Conservation (phyloP, 202 grass and related monocot species). For the Cymbopogon flexuosus region DNA sequence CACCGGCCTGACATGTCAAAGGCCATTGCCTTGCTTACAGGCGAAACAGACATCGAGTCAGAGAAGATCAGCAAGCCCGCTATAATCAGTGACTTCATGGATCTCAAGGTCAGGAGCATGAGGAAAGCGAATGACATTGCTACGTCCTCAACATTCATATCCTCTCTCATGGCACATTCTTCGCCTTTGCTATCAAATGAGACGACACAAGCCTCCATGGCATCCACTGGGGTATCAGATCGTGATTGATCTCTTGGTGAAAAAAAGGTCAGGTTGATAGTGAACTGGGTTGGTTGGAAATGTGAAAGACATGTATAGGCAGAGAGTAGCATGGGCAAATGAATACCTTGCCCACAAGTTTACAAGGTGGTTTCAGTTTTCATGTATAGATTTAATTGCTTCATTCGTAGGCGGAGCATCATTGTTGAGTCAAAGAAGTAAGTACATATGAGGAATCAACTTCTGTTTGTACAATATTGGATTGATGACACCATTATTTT, state of each 20-base stretch:
- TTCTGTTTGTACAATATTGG: constrained; percentile 21
- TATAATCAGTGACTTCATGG: constrained; percentile 59
- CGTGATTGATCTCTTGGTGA: constrained; percentile 16
- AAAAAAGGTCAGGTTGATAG: constrained; percentile 35
- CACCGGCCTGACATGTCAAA: constrained; percentile 48
- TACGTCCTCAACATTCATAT: constrained; percentile 27
- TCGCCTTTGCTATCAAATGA: constrained; percentile 36
- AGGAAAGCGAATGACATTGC: constrained; percentile 34
- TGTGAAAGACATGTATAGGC: not conserved
- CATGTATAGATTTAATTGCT: constrained; percentile 38
- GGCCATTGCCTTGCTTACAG: constrained; percentile 50
- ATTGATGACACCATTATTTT: constrained; percentile 15
- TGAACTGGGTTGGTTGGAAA: constrained; percentile 13
- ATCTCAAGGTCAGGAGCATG: constrained; percentile 61
- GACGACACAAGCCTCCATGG: constrained; percentile 48
- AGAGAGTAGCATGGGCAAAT: constrained; percentile 15
- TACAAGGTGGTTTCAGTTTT: constrained; percentile 3
- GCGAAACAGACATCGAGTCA: constrained; percentile 31
- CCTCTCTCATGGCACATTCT: constrained; percentile 31
- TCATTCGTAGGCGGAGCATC: constrained; percentile 14
- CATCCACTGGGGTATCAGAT: constrained; percentile 50
- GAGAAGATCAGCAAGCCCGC: constrained; percentile 51
- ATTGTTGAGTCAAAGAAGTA: constrained; percentile 27
- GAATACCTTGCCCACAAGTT: not conserved
- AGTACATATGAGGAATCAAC: not conserved